Evolutionary conservation across 345 rosid genomes (phyloP).

Genomic region (Populus tremula): DNA sequence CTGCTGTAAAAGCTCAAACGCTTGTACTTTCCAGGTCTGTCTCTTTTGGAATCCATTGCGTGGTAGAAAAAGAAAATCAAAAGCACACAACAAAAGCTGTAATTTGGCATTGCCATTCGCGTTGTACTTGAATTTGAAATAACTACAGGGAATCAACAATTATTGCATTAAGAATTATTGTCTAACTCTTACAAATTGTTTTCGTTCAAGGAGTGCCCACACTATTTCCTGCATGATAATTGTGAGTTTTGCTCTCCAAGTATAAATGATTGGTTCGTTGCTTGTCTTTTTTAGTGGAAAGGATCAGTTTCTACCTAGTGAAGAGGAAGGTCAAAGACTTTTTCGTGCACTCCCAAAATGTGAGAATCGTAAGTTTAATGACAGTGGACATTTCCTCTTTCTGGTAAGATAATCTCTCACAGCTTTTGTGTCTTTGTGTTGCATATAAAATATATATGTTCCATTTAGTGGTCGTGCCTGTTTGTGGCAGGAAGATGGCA

Average conservation of each 20-base stretch:
- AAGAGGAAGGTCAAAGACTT: conserved; percentile 58
- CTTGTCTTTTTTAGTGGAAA: conserved; percentile 42
- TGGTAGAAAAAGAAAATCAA: too few relatives aligned
- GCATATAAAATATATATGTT: too few relatives aligned
- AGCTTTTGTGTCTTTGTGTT: neutral
- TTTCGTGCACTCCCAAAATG: conserved; percentile 37
- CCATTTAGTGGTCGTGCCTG: neutral
- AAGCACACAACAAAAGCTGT: too few relatives aligned
- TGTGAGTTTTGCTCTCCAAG: neutral
- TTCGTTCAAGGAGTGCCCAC: neutral
- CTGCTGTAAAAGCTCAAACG: conserved; percentile 58
- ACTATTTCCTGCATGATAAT: neutral
- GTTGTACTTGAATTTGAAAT: neutral
- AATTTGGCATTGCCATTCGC: too few relatives aligned
- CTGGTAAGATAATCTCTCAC: conserved; percentile 44
- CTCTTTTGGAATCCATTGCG: neutral
- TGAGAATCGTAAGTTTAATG: conserved; percentile 49
- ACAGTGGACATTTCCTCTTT: conserved; percentile 68
- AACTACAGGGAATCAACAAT: too few relatives aligned
- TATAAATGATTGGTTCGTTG: neutral
- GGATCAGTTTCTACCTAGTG: conserved; percentile 68
- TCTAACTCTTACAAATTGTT: too few relatives aligned
- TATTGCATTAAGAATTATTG: too few relatives aligned
- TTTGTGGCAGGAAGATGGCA: conserved; percentile 47
- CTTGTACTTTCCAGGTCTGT: conserved; percentile 56